Base-by-base conservation (phyloP, 2,329 filamentous ascomycete genomes). In the Malbranchea zuffiana region DNA sequence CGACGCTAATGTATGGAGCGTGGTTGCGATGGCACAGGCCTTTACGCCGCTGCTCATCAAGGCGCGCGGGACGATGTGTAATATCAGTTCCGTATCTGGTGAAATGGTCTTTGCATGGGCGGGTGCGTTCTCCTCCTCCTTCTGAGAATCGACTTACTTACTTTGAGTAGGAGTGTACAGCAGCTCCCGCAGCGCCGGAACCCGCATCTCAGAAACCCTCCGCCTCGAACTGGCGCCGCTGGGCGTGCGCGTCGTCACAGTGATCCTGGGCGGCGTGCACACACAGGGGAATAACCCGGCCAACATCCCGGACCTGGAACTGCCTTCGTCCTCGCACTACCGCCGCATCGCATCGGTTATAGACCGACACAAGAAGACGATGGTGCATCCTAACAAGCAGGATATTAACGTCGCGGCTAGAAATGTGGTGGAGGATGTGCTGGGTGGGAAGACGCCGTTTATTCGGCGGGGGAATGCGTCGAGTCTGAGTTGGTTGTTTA, bases 1-100 rank as follows among this genome's bases (percentile, higher is more conserved):
- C 40, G 60, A 67, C 8, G 47, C 61, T 11, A 69, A 69, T 42
- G 48, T 64, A 15, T 67, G 56, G 53, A 56, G 56, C 1, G 25
- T 51, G 1, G 29, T 67, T 4, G 41, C 47, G 5, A 50, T 62
- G 6, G 55, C 55, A 2, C 57, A 68, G 24, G 53, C 54, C 0
- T 68, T 68, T 41, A 26, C 44, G 0, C 49, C 47, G 6, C 17
- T 57, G 33, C n/a, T 59, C 1, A 49, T 55, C 13, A 38, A 45
- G 3, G 35, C 37, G 2, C 35, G 48, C n/a, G 48, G 47, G 1
- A 43, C 32, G 3, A 45, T 55, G 13, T 44, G 54, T 7, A 53
- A 52, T 21, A 49, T 51, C 32, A n/a, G n/a, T n/a, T n/a, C n/a
- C n/a, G 48, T 49, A 4, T 51, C 5, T 39, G 44, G 3, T 33